A percentile compares a stretch with the other conserved stretches of the same genome.
phyloP scores from a whole-genome alignment of 2,329 filamentous ascomycete species.

The Clonostachys solani region DNA sequence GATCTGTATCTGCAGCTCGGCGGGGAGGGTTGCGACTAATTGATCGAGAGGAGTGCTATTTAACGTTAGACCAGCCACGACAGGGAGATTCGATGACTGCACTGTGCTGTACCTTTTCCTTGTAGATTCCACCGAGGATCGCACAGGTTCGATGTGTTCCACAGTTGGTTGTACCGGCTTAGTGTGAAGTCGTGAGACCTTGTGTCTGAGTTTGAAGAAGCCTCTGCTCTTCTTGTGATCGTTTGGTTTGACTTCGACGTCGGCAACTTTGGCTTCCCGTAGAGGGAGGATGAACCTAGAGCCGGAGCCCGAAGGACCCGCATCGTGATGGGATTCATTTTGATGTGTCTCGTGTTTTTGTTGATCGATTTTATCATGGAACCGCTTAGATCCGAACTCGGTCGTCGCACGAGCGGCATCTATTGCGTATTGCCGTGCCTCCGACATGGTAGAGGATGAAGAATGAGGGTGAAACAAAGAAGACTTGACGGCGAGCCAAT shows the following conservation, averaged over 20 bases:
- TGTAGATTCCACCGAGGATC: constrained; percentile 16
- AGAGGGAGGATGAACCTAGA: constrained; percentile 48
- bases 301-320: constrained; percentile 9
- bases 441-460: constrained; percentile 21
- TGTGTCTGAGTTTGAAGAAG: constrained; percentile 34
- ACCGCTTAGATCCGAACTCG: constrained; percentile 63
- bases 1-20: constrained; percentile 60
- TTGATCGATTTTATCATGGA: constrained; percentile 55
- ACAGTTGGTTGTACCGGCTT: constrained; percentile 16
- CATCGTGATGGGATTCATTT: constrained; percentile 9
- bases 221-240: constrained; percentile 35
- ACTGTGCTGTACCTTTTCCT: constrained; percentile 24
- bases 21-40: constrained; percentile 54
- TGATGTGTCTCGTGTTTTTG: constrained; percentile 30
- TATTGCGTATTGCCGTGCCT: constrained; percentile 37
- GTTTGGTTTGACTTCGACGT: constrained; percentile 23
- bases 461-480: constrained; percentile 4
- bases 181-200: constrained; percentile 24
- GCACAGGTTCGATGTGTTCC: constrained; percentile 5
- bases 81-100: not conserved
- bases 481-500: constrained; percentile 11
- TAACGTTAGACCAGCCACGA: not conserved
- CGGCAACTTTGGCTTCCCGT: constrained; percentile 28
- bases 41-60: constrained; percentile 44
- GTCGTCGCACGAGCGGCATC: constrained; percentile 56